Conservation (phyloP, 495 filamentous ascomycete genomes). For the Annulohypoxylon nitens region DNA sequence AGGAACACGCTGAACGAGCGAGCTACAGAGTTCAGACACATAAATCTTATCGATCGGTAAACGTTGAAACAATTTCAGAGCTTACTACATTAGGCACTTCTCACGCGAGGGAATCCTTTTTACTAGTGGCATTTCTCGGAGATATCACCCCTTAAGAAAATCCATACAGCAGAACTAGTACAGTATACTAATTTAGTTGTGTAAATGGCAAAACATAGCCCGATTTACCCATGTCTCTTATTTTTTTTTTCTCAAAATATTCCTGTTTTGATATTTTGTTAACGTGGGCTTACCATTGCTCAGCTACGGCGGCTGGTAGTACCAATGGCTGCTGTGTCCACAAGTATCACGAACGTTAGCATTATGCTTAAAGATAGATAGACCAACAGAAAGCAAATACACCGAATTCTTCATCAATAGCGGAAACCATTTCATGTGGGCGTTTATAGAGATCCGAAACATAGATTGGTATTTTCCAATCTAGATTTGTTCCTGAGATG, state of each 20-base stretch:
- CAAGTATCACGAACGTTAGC: neutral
- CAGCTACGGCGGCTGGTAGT: constrained; percentile 33
- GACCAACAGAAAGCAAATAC: neutral
- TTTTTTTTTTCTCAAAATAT: neutral
- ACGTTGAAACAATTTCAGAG: constrained; percentile 27
- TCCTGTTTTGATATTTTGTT: constrained; percentile 3
- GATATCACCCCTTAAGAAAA: constrained; percentile 31
- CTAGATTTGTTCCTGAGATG: constrained; percentile 34
- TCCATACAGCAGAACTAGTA: constrained; percentile 17
- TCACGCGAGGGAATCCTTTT: constrained; percentile 29
- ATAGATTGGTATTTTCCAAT: constrained; percentile 22
- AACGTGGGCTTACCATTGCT: constrained; percentile 2
- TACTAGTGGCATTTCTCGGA: constrained; percentile 25
- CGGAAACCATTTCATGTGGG: constrained; percentile 27
- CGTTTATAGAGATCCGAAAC: constrained; percentile 31
- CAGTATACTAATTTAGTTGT: constrained; percentile 13
- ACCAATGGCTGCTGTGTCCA: neutral
- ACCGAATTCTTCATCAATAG: constrained; percentile 19
- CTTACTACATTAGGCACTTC: constrained; percentile 40
- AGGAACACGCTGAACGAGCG: constrained; percentile 19
- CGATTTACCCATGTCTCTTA: constrained; percentile 10
- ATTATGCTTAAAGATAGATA: constrained; percentile 20
- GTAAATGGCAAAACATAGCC: constrained; percentile 5
- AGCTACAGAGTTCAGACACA: constrained; percentile 16
- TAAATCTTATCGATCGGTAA: constrained; percentile 34